A percentile compares a stretch with the other conserved stretches of the same genome.
Conservation (phyloP, 306 rosid genomes). For the Castanea crenata region DNA sequence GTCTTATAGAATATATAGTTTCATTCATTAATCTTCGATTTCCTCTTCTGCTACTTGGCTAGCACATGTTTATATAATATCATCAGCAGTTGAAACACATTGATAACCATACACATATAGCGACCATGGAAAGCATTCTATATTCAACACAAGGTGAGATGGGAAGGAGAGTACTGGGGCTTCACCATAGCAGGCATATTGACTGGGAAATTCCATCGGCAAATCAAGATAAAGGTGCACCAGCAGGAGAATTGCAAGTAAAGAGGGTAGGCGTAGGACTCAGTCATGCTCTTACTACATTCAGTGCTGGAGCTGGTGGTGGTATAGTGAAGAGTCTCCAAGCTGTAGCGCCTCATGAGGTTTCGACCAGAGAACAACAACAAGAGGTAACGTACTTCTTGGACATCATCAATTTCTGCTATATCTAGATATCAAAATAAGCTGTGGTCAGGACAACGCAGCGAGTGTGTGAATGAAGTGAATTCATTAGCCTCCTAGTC, state of each 20-base stretch:
- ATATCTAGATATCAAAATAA: not conserved
- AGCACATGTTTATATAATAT: not conserved
- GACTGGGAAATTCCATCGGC: conserved; percentile 8
- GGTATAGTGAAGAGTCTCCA: not conserved
- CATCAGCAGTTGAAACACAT: not conserved
- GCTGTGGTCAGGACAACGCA: not conserved
- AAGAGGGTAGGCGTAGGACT: conserved; percentile 14
- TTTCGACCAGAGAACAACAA: conserved; percentile 22
- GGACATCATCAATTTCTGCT: not conserved
- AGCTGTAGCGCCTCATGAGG: conserved; percentile 20
- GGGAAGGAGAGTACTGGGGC: conserved; percentile 16
- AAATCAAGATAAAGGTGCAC: not conserved
- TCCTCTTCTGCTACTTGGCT: not conserved
- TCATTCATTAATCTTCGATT: not conserved
- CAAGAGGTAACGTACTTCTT: conserved; percentile 13
- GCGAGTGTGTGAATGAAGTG: not conserved
- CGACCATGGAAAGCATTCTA: conserved; percentile 31
- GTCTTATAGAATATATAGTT: not conserved
- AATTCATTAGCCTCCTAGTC: not conserved
- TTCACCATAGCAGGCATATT: conserved; percentile 3
- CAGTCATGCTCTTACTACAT: not conserved
- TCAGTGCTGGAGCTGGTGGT: not conserved
- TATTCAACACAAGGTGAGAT: conserved; percentile 22
- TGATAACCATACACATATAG: not conserved
- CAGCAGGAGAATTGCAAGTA: not conserved